Percentiles rank a stretch among this genome's conserved stretches.
Evolutionary conservation across 495 filamentous ascomycete genomes (phyloP).

Genomic region (Filosporella fistucella): DNA sequence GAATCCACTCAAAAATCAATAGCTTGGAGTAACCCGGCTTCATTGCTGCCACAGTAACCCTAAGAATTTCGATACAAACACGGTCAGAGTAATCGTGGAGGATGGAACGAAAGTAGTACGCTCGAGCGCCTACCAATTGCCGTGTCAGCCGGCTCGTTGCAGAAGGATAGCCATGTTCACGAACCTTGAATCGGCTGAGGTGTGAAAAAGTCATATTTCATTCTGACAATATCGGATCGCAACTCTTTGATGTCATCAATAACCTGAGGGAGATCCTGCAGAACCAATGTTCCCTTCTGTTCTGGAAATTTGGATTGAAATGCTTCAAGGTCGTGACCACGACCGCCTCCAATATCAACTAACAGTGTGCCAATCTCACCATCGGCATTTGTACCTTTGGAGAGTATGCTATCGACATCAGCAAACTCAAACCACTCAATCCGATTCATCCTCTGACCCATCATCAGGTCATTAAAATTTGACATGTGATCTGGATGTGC

Average conservation of each 20-base stretch:
- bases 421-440: conserved; percentile 19
- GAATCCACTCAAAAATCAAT: conserved; percentile 14
- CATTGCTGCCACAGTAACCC: conserved; percentile 12
- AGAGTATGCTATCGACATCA: conserved; percentile 9
- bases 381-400: conserved; percentile 16
- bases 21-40: conserved; percentile 14
- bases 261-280: conserved; percentile 14
- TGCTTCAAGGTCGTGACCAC: conserved; percentile 35
- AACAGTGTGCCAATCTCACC: conserved; percentile 32
- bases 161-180: neutral
- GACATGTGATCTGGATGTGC: conserved; percentile 14
- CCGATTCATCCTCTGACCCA: conserved; percentile 12
- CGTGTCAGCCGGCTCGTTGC: conserved; percentile 24
- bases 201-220: conserved; percentile 43
- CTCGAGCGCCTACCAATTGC: conserved; percentile 32
- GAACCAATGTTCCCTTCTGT: conserved; percentile 6
- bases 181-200: conserved; percentile 39
- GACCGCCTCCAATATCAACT: conserved; percentile 37
- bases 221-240: conserved; percentile 26
- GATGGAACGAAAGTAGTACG: conserved; percentile 45
- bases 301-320: conserved; percentile 7
- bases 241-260: conserved; percentile 18
- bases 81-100: conserved; percentile 42
- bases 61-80: conserved; percentile 35
- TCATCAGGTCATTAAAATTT: conserved; percentile 22